Percentiles rank a stretch among this genome's conserved stretches.
phyloP scores from a whole-genome alignment of 2,329 filamentous ascomycete species.

The Torrubiellomyces zombiae region DNA sequence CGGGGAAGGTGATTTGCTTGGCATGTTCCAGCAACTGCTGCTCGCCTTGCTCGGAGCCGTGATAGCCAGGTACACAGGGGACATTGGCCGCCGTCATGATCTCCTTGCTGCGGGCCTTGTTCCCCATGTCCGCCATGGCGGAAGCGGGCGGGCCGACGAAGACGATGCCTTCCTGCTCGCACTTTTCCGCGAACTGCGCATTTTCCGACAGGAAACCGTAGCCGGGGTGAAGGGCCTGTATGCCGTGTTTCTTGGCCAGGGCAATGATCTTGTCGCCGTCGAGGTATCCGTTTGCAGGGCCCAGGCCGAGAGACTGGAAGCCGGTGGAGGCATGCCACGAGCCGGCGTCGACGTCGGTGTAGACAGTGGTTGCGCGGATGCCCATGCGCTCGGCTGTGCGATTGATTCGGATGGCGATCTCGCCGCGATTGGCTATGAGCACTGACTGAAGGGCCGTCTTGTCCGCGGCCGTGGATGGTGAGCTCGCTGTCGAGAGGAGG shows the following conservation, averaged over 20 bases:
- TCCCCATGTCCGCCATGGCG: conserved; percentile 79
- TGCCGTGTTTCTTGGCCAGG: conserved; percentile 71
- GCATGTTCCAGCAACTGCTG: conserved; percentile 49
- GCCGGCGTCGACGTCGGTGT: conserved; percentile 76
- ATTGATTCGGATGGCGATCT: conserved; percentile 88
- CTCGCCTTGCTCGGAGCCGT: conserved; percentile 66
- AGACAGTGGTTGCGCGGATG: conserved; percentile 84
- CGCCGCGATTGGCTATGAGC: conserved; percentile 89
- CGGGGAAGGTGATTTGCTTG: conserved; percentile 49
- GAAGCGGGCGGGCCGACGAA: conserved; percentile 83
- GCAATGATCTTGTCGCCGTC: conserved; percentile 86
- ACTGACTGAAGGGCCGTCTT: conserved; percentile 53
- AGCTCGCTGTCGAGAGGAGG: conserved; percentile 11
- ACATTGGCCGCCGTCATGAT: conserved; percentile 95
- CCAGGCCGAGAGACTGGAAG: conserved; percentile 69
- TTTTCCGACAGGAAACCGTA: conserved; percentile 97
- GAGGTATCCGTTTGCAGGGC: conserved; percentile 71
- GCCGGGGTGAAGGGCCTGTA: conserved; percentile 84
- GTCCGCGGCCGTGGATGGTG: conserved; percentile 15
- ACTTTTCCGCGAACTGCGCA: conserved; percentile 72
- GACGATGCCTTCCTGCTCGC: conserved; percentile 74
- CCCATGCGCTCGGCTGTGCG: conserved; percentile 76
- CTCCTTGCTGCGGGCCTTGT: conserved; percentile 84
- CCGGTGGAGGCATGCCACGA: conserved; percentile 82
- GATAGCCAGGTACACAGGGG: conserved; percentile 91